Base-by-base conservation (phyloP, 441 rosid genomes). In the Erysimum pusillum region DNA sequence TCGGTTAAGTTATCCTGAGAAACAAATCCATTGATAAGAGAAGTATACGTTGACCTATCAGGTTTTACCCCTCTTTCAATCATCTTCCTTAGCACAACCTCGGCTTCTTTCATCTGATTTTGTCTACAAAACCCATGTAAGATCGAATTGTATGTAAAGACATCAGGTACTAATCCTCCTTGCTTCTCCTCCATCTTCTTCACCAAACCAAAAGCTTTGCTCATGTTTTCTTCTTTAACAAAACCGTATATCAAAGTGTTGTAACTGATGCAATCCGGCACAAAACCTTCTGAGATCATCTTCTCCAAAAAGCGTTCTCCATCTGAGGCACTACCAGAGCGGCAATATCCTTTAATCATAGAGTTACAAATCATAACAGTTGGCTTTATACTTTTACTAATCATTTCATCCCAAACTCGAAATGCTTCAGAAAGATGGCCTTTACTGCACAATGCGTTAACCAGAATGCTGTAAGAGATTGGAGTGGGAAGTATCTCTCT, bases 41-140 rank as follows among this genome's bases (percentile, higher is more conserved):
- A 78, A 12, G 84, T 82, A 76, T 89, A 94, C 5, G 95, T 89
- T 49, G 88, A 77, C 74, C 80, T 89, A 81, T 88, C 93, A n/a
- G 96, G 96, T 74, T 79, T 53, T 36, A 88, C 69, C 72, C 90
- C 91, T 80, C 80, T 88, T 81, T 84, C 86, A 39, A 85, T 83
- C 96, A 94, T 90, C 85, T 87, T 90, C 77, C 77, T 75, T 34
- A 90, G 71, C 6, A 88, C 68, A 78, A 69, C 46, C 76, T 88
- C 89, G 12, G 96, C 96, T 70, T 91, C 94, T 71, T 83, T 90
- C 96, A 90, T 90, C 81, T 83, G 90, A 58, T 90, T 96, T 63
- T 83, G 88, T 77, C 81, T 86, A 80, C 93, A 91, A 71, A 90
- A 90, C 74, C 96, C 96, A 80, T 82, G 76, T 69, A 91, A 79